phyloP scores from a whole-genome alignment of 83 land plant genomes.

The Diphasiastrum complanatum region DNA sequence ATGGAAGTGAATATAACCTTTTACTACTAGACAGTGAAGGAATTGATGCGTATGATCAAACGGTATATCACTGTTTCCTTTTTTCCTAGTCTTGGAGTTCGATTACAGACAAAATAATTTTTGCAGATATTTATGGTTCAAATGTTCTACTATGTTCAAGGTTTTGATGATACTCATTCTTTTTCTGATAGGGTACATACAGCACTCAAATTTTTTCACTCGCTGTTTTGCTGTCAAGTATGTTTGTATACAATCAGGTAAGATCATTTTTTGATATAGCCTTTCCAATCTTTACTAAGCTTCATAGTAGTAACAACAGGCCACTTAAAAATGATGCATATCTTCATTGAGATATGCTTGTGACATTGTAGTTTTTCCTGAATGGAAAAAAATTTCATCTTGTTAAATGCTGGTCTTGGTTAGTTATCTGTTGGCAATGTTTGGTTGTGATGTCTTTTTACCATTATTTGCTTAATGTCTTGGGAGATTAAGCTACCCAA shows the following conservation, averaged over 20 bases:
- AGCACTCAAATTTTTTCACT: constrained; percentile 39
- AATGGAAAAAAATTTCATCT: not conserved
- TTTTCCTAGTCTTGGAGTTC: not conserved
- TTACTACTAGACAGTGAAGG: constrained; percentile 15
- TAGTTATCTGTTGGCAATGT: not conserved
- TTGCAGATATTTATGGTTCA: no score
- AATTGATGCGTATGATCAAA: no score
- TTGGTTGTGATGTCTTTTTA: not conserved
- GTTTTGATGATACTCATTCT: no score
- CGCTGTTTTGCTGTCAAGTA: constrained; percentile 36
- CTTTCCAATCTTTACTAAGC: no score
- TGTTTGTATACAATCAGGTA: constrained; percentile 43
- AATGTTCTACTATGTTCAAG: no score
- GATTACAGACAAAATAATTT: no score
- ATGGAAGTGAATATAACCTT: constrained; percentile 14
- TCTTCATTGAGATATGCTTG: no score
- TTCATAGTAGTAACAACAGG: no score
- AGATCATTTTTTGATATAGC: no score
- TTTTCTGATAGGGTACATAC: constrained; percentile 36
- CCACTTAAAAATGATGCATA: no score
- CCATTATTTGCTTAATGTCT: not conserved
- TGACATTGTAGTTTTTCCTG: no score
- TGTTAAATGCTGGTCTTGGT: not conserved
- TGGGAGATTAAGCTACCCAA: not conserved
- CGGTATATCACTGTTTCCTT: constrained; percentile 2